Evolutionary conservation across 1,284 basidiomycete genomes (phyloP).

Genomic region (Chalciporus sp.): DNA sequence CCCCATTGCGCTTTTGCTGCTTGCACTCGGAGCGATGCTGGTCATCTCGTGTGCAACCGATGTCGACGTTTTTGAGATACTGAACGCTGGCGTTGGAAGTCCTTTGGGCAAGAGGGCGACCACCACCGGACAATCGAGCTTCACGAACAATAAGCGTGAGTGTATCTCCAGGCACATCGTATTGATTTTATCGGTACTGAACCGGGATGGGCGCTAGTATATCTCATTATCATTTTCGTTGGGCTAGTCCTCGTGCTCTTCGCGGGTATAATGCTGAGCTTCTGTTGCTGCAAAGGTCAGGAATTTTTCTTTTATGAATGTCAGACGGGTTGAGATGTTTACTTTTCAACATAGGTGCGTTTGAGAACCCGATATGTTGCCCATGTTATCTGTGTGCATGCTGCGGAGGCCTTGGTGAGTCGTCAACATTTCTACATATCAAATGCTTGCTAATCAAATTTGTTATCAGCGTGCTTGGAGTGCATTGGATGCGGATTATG

Average conservation of each 20-base stretch:
- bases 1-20: slow-evolving; percentile 33
- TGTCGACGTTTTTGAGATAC: slow-evolving; percentile 24
- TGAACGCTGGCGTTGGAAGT: slow-evolving; percentile 22
- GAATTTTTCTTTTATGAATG: slow-evolving; percentile 1
- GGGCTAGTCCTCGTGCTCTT: slow-evolving; percentile 54
- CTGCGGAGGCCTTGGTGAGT: slow-evolving; percentile 62
- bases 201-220: slow-evolving; percentile 35
- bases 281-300: slow-evolving; percentile 59
- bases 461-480: slow-evolving; percentile 48
- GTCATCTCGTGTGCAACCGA: slow-evolving; percentile 36
- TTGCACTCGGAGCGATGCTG: slow-evolving; percentile 35
- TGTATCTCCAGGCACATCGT: slow-evolving; percentile 1
- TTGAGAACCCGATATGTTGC: slow-evolving; percentile 61
- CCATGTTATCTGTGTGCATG: slow-evolving; percentile 68
- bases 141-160: slow-evolving; percentile 44
- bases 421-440: background rate
- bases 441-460: slow-evolving; percentile 9
- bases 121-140: slow-evolving; percentile 29
- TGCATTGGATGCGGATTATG: slow-evolving; percentile 59
- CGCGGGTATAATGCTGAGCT: slow-evolving; percentile 53
- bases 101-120: slow-evolving; percentile 38
- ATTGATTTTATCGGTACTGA: background rate
- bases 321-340: slow-evolving; percentile 3
- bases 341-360: slow-evolving; percentile 41
- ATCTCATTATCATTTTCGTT: slow-evolving; percentile 60